Base-by-base conservation (phyloP, 495 filamentous ascomycete genomes). In the Rhypophila decipiens region DNA sequence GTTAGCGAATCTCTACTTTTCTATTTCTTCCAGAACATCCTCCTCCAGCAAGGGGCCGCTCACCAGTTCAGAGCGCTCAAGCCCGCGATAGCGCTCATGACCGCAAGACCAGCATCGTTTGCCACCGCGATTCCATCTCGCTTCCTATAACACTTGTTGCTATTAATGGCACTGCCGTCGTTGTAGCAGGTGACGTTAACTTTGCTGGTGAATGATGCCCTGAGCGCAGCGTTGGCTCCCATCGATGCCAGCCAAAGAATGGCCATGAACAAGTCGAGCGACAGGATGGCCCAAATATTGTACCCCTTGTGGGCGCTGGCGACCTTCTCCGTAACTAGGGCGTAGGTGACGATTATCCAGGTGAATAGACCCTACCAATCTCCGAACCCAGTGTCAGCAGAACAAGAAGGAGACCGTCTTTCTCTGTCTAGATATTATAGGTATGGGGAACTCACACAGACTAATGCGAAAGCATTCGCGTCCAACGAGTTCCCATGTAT, bases 321-420 rank as follows among this genome's bases (percentile, higher is more conserved):
- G 5, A 69, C 58, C 24, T 69, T 70, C 47, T 74, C 70, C 2
- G 64, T 52, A 4, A 72, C 51, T 44, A 76, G 50, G 15, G 53
- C 53, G 45, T 73, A 76, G 1, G 53, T 39, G 33, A 59, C 58
- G 9, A 73, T 55, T 39, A 73, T 55, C 66, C 66, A 71, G 5
- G 73, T 75, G 48, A 75, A 68, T 31, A 76, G 19, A 36, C 55
- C 53, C 73, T 76, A n/a, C n/a, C n/a, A n/a, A n/a, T n/a, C n/a
- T n/a, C n/a, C n/a, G n/a, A n/a, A n/a, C n/a, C n/a, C n/a, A n/a
- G n/a, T n/a, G n/a, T n/a, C n/a, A n/a, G n/a, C n/a, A n/a, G n/a
- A n/a, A 18, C 11, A 9, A 24, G 18, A 21, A 46, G 50, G 27
- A 50, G 47, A 24, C 20, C 23, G n/a, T 12, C 4, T 39, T 17